Evolutionary conservation across 2,329 filamentous ascomycete species (phyloP), one percentile per base, ranked within the genome.

Genomic region (Leptographium galeiforme): DNA sequence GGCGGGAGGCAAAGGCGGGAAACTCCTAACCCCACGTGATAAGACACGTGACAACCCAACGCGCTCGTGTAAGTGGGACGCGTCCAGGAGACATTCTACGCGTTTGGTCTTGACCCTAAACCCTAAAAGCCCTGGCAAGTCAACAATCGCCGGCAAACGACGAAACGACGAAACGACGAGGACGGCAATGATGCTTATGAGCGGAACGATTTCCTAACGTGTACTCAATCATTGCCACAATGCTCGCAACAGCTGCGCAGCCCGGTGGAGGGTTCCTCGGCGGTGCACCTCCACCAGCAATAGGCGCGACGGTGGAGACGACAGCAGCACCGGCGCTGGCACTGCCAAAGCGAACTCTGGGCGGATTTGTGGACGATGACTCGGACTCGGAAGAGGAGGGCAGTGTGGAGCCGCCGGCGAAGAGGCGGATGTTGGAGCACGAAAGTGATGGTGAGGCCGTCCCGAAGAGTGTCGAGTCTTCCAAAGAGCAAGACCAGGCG

Each of bases 291-390:
- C 8, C 45, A 19, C 3, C 51, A 19, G 14, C 30, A 16, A 44
- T 32, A n/a, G 30, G n/a, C 38, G 32, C 36, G 3, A 30, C 44
- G 4, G 18, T 38, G 36, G 4, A 11, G 1, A 5, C 36, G 6
- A 25, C 46, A 41, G 16, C 39, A 25, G 45, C 38, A 30, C 13
- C 44, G 12, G 14, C 14, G 36, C 45, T 44, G 12, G 14, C 14
- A 41, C 45, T 44, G 33, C 30, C 52, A 18, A 51, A 43, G 44
- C 52, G 50, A 8, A 46, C 49, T 6, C 6, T 58, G 5, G 58
- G 57, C 51, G 58, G 58, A 6, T 59, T 59, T 39, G 41, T 59
- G 40, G 57, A 58, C 44, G 55, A 55, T 16, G 57, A 57, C 51
- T 53, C 53, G 12, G 57, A 57, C 41, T 50, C 53, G 13, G 52